Evolutionary conservation across 345 rosid species (phyloP), one percentile per base, ranked within the genome.

Genomic region (Arabidopsis suecica): DNA sequence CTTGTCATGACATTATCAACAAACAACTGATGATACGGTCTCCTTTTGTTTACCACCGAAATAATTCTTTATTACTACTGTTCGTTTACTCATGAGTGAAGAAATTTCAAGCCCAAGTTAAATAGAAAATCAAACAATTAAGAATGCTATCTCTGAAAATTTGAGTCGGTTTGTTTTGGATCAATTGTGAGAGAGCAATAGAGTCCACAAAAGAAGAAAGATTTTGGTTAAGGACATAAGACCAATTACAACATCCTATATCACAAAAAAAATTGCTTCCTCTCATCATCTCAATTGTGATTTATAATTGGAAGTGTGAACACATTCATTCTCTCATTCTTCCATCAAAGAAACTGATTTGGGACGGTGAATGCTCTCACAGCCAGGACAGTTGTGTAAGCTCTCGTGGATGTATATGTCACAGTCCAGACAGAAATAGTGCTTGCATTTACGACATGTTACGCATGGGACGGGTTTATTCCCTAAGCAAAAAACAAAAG

Each of bases 361-460:
- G 61, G 78, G 73, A 68, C 75, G 83, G 71, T 83, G 80, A 48
- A 75, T 72, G 80, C 96, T 91, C 76, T 91, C 93, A 23, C 98
- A 91, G n/a, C 98, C 98, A 0, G 97, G 98, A 81, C 96, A 94
- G 68, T 91, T 91, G 79, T 94, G 97, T 83, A 91, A 76, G 81
- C 97, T 91, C 82, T 90, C 97, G 56, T 91, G 98, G 44, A 92
- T 86, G 62, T 94, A 91, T 63, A 94, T 94, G 76, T 92, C 99
- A 47, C 98, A 94, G 49, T 94, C 97, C 45, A 91, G 83, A 82
- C 97, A 94, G 81, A 94, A 92, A 75, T 75, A 77, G 22, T 84
- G 82, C 56, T 85, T 82, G 84, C 97, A 94, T 57, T 84, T 94
- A 6, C 86, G 84, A 56, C 99, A 94, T 33, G 78, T 61, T 66